Evolutionary conservation across 2,329 filamentous ascomycete species (phyloP).

Genomic region (Grosmannia serpens): DNA sequence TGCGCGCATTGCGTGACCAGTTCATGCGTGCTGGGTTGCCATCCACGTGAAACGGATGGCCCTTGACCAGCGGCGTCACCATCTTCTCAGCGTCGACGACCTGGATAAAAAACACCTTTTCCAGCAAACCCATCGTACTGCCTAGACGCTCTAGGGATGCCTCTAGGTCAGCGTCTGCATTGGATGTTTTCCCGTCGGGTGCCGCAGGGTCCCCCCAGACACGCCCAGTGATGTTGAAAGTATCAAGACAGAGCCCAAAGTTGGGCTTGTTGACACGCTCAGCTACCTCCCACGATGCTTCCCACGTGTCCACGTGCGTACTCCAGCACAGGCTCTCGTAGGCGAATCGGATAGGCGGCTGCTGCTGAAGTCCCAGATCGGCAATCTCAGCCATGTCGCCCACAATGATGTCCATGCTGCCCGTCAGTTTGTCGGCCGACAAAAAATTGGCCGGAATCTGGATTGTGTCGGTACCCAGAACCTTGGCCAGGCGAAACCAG

Average conservation of each 20-base stretch:
- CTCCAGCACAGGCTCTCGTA: slow-evolving; percentile 53
- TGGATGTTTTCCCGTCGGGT: slow-evolving; percentile 27
- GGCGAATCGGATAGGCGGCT: slow-evolving; percentile 38
- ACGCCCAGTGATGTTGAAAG: slow-evolving; percentile 48
- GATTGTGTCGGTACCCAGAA: slow-evolving; percentile 47
- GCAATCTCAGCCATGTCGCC: slow-evolving; percentile 42
- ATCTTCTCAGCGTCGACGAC: slow-evolving; percentile 49
- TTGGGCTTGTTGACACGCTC: slow-evolving; percentile 41
- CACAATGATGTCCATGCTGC: slow-evolving; percentile 35
- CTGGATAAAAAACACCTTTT: slow-evolving; percentile 51
- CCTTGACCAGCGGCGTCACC: slow-evolving; percentile 31
- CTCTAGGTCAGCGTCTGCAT: slow-evolving; percentile 31
- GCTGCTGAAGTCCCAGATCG: slow-evolving; percentile 38
- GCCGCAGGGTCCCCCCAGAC: slow-evolving; percentile 45
- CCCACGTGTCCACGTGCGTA: slow-evolving; percentile 48
- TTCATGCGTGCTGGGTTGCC: slow-evolving; percentile 47
- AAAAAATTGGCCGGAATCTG: slow-evolving; percentile 50
- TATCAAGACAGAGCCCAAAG: slow-evolving; percentile 52
- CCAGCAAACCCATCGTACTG: slow-evolving; percentile 23
- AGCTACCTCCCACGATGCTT: slow-evolving; percentile 45
- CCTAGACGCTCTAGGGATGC: slow-evolving; percentile 27
- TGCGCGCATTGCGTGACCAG: slow-evolving; percentile 50
- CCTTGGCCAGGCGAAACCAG: slow-evolving; percentile 48
- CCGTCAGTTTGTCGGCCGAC: slow-evolving; percentile 14
- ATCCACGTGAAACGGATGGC: slow-evolving; percentile 40